Evolutionary conservation across 768 basidiomycete species (phyloP), one percentile per base, ranked within the genome.

Genomic region (Leccinum uliginosum): DNA sequence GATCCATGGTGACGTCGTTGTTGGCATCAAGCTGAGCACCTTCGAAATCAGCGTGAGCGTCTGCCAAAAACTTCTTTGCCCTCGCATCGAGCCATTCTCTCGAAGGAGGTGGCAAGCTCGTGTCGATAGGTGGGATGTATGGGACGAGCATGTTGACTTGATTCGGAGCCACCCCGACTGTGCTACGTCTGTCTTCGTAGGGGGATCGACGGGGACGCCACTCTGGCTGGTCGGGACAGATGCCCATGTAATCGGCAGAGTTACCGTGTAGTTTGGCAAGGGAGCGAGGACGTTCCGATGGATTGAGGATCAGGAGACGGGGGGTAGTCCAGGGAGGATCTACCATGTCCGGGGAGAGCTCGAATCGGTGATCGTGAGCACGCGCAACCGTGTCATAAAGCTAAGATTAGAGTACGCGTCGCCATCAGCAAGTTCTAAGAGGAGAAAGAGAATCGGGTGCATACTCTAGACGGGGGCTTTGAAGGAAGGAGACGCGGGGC

Each of bases 341-440:
- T 58, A 61, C 40, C 54, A 53, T 47, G 50, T 55, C 54, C 6
- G 49, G 50, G 2, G 54, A 27, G 24, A 61, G 43, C 19, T 56
- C 45, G 53, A 60, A 66, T 30, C 45, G 64, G 32, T 58, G 44
- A 62, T 73, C 71, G 26, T 70, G 62, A 3, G 66, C 61, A 44
- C 51, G 56, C 34, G 70, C 71, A 14, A 73, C 50, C 15, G 71
- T 56, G 9, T 70, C 63, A 50, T 73, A 71, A 30, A 73, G 64
- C 70, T 71, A 48, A 7, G 53, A 55, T 52, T 11, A 53, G 32
- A 21, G 54, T 3, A 17, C 21, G 47, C n/a, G 23, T 47, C 54
- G 12, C 32, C 7, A 57, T 6, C 21, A 34, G 38, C n/a, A 30
- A 38, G 11, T 2, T 3, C 10, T 43, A 2, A 19, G 0, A 10